Percentiles rank a stretch among this genome's conserved stretches.
Conservation (phyloP, 352 stramenopile genomes). For the Phytophthora meadii region DNA sequence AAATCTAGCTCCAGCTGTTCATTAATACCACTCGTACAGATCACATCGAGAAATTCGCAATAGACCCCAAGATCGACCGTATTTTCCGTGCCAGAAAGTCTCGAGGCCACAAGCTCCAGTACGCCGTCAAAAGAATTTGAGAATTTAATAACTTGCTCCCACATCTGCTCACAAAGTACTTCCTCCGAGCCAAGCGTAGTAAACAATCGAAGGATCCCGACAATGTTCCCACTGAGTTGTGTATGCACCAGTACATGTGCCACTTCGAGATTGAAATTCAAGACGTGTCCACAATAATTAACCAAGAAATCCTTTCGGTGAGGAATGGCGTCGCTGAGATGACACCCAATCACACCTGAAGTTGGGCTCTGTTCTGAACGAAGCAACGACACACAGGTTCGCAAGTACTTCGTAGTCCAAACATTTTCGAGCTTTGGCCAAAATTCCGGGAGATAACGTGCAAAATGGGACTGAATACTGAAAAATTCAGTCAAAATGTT, state of each 20-base stretch:
- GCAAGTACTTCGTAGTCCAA: conserved; percentile 22
- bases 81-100: conserved; percentile 1
- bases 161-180: conserved; percentile 23
- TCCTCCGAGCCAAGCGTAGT: conserved; percentile 11
- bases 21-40: conserved; percentile 11
- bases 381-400: conserved; percentile 17
- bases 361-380: background rate
- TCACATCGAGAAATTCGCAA: conserved; percentile 23
- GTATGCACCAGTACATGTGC: conserved; percentile 1
- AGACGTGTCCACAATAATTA: conserved; percentile 5
- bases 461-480: conserved; percentile 18
- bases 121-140: conserved; percentile 3
- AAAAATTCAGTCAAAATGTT: conserved; percentile 26
- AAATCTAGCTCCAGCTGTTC: conserved; percentile 12
- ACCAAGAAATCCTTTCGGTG: conserved; percentile 22
- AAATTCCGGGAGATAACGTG: conserved; percentile 7
- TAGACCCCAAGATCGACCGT: conserved; percentile 12
- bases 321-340: conserved; percentile 17
- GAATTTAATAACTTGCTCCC: conserved; percentile 8
- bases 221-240: conserved; percentile 1
- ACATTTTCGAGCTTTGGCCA: conserved; percentile 16
- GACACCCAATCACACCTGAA: conserved; percentile 6
- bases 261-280: conserved; percentile 15
- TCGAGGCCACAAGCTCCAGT: conserved; percentile 7
- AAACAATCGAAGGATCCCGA: conserved; percentile 18